These are phyloP conservation scores for Pythium dissimile DNA, from an alignment of 352 stramenopile species.

Conservation along the genomic window DNA sequence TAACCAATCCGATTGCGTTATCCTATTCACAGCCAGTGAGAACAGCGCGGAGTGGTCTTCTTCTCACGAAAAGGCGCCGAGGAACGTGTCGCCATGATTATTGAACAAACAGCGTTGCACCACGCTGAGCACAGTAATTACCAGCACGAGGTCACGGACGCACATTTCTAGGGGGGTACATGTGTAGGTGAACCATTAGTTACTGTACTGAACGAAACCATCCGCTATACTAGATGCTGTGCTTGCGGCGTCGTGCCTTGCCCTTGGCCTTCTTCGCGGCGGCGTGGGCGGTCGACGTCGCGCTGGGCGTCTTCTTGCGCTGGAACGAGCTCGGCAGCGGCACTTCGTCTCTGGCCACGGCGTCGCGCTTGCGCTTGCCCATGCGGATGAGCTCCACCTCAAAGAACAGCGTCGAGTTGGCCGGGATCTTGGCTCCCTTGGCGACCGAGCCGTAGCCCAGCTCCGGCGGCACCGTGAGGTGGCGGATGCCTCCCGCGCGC, in stretches of 20 bases:
- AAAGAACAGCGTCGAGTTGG: slow-evolving; percentile 74
- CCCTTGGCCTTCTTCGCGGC: slow-evolving; percentile 27
- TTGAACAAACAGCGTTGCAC: neutral
- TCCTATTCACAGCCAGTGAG: slow-evolving; percentile 22
- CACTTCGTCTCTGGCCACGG: slow-evolving; percentile 54
- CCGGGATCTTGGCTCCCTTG: slow-evolving; percentile 76
- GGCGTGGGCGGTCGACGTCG: slow-evolving; percentile 6
- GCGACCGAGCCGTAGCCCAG: slow-evolving; percentile 59
- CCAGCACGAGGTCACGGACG: neutral
- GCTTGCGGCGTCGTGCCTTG: slow-evolving; percentile 35
- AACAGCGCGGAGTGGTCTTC: neutral
- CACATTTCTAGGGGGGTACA: no score
- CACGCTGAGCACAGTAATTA: no score
- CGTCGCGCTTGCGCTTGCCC: slow-evolving; percentile 67
- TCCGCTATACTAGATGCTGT: slow-evolving; percentile 29
- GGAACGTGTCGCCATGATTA: slow-evolving; percentile 19
- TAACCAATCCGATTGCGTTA: slow-evolving; percentile 7
- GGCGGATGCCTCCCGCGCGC: slow-evolving; percentile 50
- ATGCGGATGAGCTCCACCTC: slow-evolving; percentile 78
- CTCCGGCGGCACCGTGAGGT: slow-evolving; percentile 60
- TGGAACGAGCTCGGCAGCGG: slow-evolving; percentile 70
- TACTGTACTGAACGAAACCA: no score
- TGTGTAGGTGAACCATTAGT: no score
- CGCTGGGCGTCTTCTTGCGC: slow-evolving; percentile 42
- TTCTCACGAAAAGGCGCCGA: slow-evolving; percentile 14